Percentiles rank a stretch among this genome's conserved stretches.
Evolutionary conservation across 2,329 filamentous ascomycete genomes (phyloP).

Genomic region (Hymenoscyphus albidus): DNA sequence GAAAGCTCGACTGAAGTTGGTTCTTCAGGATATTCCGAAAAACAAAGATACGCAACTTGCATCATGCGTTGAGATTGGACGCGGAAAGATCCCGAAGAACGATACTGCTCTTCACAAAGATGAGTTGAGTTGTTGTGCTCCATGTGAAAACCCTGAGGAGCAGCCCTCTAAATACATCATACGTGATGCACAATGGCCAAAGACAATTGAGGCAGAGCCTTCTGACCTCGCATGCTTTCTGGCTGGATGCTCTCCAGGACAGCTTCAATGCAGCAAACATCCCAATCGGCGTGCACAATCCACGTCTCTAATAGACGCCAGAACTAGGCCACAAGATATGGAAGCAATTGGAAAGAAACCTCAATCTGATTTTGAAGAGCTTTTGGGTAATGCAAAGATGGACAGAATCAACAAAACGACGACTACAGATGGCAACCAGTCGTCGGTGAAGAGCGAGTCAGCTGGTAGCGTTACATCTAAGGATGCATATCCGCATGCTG

Average conservation of each 20-base stretch:
- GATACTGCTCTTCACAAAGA: slow-evolving; percentile 23
- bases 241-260: slow-evolving; percentile 22
- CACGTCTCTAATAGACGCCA: slow-evolving; percentile 4
- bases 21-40: slow-evolving; percentile 24
- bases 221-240: slow-evolving; percentile 28
- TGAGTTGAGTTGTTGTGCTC: slow-evolving; percentile 23
- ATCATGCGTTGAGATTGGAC: slow-evolving; percentile 24
- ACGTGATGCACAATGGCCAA: slow-evolving; percentile 11
- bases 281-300: slow-evolving; percentile 9
- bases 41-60: slow-evolving; percentile 15
- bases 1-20: slow-evolving; percentile 24
- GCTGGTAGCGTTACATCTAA: slow-evolving; percentile 22
- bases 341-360: slow-evolving; percentile 6
- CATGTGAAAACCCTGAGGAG: slow-evolving; percentile 21
- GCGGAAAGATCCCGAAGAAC: slow-evolving; percentile 18
- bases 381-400: background rate
- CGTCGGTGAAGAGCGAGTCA: background rate
- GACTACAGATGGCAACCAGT: slow-evolving; percentile 7
- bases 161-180: slow-evolving; percentile 22
- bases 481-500: slow-evolving; percentile 27
- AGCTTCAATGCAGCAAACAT: slow-evolving; percentile 21
- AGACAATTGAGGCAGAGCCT: slow-evolving; percentile 17
- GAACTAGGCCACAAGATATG: slow-evolving; percentile 15
- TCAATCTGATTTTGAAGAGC: background rate
- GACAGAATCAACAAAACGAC: background rate